Conservation (phyloP, 495 filamentous ascomycete species). For the Pyrenopolyporus hunteri region DNA sequence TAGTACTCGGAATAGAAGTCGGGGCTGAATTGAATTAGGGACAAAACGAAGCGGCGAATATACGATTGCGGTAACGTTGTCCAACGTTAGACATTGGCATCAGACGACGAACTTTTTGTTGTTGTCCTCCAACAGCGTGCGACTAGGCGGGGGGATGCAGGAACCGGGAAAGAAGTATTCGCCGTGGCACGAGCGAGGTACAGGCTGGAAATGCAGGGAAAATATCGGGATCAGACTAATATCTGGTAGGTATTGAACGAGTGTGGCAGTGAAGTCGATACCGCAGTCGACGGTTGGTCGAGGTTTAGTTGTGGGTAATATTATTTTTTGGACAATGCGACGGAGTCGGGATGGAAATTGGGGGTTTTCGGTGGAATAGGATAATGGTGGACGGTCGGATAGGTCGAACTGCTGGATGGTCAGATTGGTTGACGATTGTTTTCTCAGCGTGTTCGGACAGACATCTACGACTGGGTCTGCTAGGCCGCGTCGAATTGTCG, state of each 20-base stretch:
- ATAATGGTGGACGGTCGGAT: conserved; percentile 2
- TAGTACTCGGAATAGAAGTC: conserved; percentile 8
- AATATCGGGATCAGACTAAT: conserved; percentile 24
- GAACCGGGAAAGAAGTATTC: conserved; percentile 25
- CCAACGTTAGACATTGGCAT: conserved; percentile 44
- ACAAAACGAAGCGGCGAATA: conserved; percentile 27
- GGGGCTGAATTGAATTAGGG: conserved; percentile 27
- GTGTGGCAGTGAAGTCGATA: conserved; percentile 29
- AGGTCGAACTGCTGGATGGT: neutral
- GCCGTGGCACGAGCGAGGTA: conserved; percentile 11
- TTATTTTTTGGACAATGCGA: conserved; percentile 36
- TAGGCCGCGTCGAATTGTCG: conserved; percentile 29
- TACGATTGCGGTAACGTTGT: conserved; percentile 35
- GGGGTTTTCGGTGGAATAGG: conserved; percentile 3
- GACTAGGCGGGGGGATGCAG: conserved; percentile 32
- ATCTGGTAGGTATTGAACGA: conserved; percentile 28
- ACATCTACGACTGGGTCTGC: neutral
- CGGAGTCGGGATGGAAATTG: conserved; percentile 24
- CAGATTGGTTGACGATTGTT: conserved; percentile 21
- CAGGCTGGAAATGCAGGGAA: conserved; percentile 14
- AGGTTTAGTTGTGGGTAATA: conserved; percentile 29
- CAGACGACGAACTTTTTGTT: conserved; percentile 19
- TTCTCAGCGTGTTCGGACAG: conserved; percentile 4
- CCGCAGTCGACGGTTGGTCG: conserved; percentile 22
- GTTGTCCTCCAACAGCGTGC: conserved; percentile 34